phyloP scores from a whole-genome alignment of 78 protist genomes.

The Dictyostelium capitatum region DNA sequence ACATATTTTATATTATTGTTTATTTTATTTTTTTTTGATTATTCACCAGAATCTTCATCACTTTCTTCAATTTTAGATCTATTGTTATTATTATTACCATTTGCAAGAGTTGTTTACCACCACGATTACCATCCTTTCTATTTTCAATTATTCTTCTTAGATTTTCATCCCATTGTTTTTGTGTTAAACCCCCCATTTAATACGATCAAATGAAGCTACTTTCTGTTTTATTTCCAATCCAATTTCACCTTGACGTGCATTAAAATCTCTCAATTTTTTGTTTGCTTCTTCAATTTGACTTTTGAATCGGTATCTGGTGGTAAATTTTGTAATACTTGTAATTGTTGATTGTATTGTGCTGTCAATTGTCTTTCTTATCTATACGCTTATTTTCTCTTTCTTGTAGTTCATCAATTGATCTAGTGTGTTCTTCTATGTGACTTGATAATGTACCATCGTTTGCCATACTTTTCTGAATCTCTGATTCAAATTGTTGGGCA shows the following conservation, averaged over 20 bases:
- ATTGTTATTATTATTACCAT: neutral
- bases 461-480: no score
- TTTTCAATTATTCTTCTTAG: neutral
- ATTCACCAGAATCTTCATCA: neutral
- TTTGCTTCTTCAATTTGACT: neutral
- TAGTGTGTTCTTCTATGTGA: neutral
- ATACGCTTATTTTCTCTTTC: neutral
- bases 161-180: slow-evolving; percentile 56
- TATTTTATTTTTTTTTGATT: no score
- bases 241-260: neutral
- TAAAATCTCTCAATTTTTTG: neutral
- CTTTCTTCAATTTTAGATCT: neutral
- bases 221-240: neutral
- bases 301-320: slow-evolving; percentile 14
- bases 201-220: neutral
- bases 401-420: neutral
- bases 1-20: no score
- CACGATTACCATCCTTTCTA: neutral
- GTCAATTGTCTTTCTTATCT: neutral
- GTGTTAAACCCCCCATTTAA: no score
- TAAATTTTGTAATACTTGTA: neutral
- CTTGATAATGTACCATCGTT: no score
- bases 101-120: neutral
- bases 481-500: neutral
- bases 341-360: neutral